Base-by-base conservation (phyloP, 140 eudicot genomes). In the Senecio squalidus region DNA sequence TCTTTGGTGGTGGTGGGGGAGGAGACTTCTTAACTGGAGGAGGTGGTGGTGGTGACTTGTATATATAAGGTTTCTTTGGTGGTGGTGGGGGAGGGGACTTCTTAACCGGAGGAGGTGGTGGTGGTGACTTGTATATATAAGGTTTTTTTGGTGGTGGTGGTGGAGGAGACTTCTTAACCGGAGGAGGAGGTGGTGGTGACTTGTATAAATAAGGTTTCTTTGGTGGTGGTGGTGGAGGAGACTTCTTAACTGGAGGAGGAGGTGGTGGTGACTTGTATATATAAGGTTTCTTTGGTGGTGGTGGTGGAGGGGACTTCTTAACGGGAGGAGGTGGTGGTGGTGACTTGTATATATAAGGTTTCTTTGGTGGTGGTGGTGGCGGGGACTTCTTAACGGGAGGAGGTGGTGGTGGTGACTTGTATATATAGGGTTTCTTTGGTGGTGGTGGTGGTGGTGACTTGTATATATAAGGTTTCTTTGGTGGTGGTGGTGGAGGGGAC, bases 401-500 rank as follows among this genome's bases (percentile, higher is more conserved):
- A 1, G 69, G 69, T 1, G 66, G 66, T 27, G 75, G 69, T 38
- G 75, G 62, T 0, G 62, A 69, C 62, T 69, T 59, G 68, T 58
- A 58, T 2, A 20, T 20, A 1, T 56, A 30, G 0, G 5, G 67
- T 16, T 29, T 20, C 33, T 62, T 47, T n/a, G 52, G 28, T 9
- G 52, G 58, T 7, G 51, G 40, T 6, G 51, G 64, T 38, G 74
- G 74, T 60, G 69, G 74, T 4, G 66, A 60, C 41, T 60, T 43
- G 54, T 60, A 15, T 1, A 7, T 27, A 26, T 61, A 49, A 0
- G 6, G 52, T 14, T n/a, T 15, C 39, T 58, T 55, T 16, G 44
- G 55, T 27, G 67, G 61, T 1, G 67, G 61, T 1, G 73, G 65
- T 0, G 40, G 40, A 0, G 40, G 40, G 11, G 40, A 34, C 11